Conservation (phyloP, 805 yeast species). For the Suhomyces pyralidae region DNA sequence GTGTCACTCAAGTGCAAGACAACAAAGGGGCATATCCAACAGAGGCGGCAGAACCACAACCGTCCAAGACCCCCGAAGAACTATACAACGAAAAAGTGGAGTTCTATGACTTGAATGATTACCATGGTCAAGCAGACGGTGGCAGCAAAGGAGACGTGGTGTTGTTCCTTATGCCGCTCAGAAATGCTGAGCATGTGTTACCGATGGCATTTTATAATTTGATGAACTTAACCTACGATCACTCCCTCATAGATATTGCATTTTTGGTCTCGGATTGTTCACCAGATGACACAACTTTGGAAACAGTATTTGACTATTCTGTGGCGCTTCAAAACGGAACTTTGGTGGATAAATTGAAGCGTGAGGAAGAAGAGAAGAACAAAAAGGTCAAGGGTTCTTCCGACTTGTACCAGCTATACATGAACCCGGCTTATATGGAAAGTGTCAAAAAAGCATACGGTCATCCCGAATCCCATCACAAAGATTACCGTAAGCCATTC, state of each 20-base stretch:
- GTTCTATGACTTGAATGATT: constrained; percentile 59
- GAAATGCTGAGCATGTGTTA: constrained; percentile 74
- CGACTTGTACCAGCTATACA: constrained; percentile 65
- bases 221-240: constrained; percentile 85
- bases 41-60: background rate
- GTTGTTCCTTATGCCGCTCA: constrained; percentile 67
- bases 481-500: constrained; percentile 63
- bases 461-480: constrained; percentile 57
- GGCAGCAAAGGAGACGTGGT: constrained; percentile 56
- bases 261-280: constrained; percentile 81
- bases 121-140: constrained; percentile 52
- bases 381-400: constrained; percentile 49
- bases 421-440: constrained; percentile 61
- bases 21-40: background rate
- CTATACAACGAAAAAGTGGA: constrained; percentile 50
- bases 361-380: constrained; percentile 34
- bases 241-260: constrained; percentile 72
- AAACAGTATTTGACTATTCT: constrained; percentile 61
- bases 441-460: constrained; percentile 56
- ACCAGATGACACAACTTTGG: constrained; percentile 61
- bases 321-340: constrained; percentile 71
- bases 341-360: constrained; percentile 46
- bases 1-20: constrained; percentile 16
- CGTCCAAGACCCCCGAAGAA: constrained; percentile 24
- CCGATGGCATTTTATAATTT: constrained; percentile 82